These are phyloP conservation scores for Omphalotus guepiniiformis DNA, from an alignment of 768 basidiomycete species.

Conservation along the genomic window DNA sequence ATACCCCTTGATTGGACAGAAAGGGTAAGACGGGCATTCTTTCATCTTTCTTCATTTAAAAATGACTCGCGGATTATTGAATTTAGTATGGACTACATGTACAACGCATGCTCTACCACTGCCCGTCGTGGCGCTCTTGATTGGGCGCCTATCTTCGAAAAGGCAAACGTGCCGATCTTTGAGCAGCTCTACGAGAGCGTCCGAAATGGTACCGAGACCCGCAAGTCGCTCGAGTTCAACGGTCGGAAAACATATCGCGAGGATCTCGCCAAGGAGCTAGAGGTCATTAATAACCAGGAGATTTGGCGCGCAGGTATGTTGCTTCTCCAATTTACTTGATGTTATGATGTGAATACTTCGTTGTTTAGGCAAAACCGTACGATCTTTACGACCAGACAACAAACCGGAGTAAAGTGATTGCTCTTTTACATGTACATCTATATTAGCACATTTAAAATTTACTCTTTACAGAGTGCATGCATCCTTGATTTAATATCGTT, in stretches of 20 bases:
- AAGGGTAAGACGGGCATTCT: slow-evolving; percentile 56
- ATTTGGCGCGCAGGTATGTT: slow-evolving; percentile 90
- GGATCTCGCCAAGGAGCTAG: slow-evolving; percentile 88
- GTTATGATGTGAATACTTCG: neutral
- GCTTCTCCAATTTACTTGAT: neutral
- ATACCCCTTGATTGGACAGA: slow-evolving; percentile 92
- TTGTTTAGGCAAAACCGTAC: slow-evolving; percentile 80
- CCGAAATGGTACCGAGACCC: slow-evolving; percentile 97
- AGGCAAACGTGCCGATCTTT: slow-evolving; percentile 91
- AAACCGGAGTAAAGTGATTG: slow-evolving; percentile 49
- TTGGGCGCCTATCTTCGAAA: slow-evolving; percentile 97
- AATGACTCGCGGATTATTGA: no score
- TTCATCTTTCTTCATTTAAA: neutral
- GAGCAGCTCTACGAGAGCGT: slow-evolving; percentile 95
- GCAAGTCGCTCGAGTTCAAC: slow-evolving; percentile 96
- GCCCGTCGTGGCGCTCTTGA: slow-evolving; percentile 98
- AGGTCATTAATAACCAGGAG: slow-evolving; percentile 96
- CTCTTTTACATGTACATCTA: no score
- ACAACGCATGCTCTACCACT: slow-evolving; percentile 97
- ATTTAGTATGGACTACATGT: slow-evolving; percentile 97
- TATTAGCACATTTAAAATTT: no score
- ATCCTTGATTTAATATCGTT: no score
- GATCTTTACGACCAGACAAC: slow-evolving; percentile 82
- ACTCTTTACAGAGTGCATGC: no score
- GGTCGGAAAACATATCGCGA: slow-evolving; percentile 87